Evolutionary conservation across 78 protist genomes (phyloP), one percentile per base, ranked within the genome.

Genomic region (Dictyostelium firmibasis): DNA sequence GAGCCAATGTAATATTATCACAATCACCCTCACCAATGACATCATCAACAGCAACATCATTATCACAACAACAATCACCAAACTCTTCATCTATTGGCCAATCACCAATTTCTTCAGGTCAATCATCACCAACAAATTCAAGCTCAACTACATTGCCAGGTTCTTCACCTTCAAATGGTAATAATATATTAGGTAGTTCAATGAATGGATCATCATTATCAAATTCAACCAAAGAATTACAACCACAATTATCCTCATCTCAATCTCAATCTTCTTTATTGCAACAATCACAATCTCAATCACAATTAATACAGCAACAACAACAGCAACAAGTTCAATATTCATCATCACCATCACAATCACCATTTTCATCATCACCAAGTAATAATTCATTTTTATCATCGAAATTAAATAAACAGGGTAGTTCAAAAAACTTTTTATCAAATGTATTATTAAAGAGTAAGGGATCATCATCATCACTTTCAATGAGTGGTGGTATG

Each of bases 341-440:
- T 20, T 36, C 57, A 16, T 75, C 41, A 36, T 82, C 70, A 20
- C 70, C 89, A 27, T 20, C 81, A 20, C 67, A 57, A 57, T 57
- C 67, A 57, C 20, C 67, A 57, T 53, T 81, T 60, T 82, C 86
- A 36, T 82, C 70, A 33, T 69, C 89, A 41, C 43, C 81, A 20
- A 64, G 35, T 29, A 76, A 43, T 14, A 11, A 1, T 7, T 50
- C 75, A 20, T 83, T 50, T n/a, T 18, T 33, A 31, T 38, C 77
- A 14, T 60, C 88, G 5, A n/a, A 20, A 31, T 20, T n/a, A 53
- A 18, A 6, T n/a, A 29, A 38, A 60, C 86, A 29, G 33, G 75
- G 86, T 60, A 78, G 57, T 31, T 70, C 94, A 29, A 87, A 60
- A 57, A 78, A 87, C 44, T 89, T 89, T 69, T 79, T 89, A 31